Conservation (phyloP, 257 asterid species). For the Fraxinus americana region DNA sequence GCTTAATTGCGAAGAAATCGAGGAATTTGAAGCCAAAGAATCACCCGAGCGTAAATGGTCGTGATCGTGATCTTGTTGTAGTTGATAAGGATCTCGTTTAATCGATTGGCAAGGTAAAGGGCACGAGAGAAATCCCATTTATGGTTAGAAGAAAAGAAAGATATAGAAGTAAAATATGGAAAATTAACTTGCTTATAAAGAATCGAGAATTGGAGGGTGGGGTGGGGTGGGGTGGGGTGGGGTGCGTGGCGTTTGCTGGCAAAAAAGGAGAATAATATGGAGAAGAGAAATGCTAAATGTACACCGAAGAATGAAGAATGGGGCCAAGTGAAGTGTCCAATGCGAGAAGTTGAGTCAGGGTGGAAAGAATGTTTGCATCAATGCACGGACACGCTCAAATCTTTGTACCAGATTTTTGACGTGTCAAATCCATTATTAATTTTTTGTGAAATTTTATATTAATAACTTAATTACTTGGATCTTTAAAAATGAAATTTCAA, state of each 20-base stretch:
- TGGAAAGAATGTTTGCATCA: constrained; percentile 3
- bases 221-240: not conserved
- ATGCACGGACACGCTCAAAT: not conserved
- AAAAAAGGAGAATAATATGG: not conserved
- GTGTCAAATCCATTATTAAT: not conserved
- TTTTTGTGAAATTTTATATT: not conserved
- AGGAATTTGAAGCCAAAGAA: constrained; percentile 34
- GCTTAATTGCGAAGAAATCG: constrained; percentile 62
- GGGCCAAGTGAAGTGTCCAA: constrained; percentile 17
- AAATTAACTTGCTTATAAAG: constrained; percentile 22
- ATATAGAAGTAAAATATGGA: not conserved
- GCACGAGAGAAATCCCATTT: constrained; percentile 38
- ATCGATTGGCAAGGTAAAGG: constrained; percentile 26
- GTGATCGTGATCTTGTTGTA: constrained; percentile 5
- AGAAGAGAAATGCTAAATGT: too few species aligned
- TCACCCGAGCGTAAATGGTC: constrained; percentile 18
- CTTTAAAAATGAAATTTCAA: too few species aligned
- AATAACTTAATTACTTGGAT: not conserved
- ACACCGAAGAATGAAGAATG: not conserved
- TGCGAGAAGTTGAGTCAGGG: not conserved
- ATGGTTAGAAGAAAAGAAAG: not conserved
- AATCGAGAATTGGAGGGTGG: not conserved
- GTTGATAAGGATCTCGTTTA: constrained; percentile 28
- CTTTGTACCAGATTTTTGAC: not conserved
- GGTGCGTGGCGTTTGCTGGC: not conserved